Base-by-base conservation (phyloP, 495 filamentous ascomycete genomes). In the Penicillium egyptiacum region DNA sequence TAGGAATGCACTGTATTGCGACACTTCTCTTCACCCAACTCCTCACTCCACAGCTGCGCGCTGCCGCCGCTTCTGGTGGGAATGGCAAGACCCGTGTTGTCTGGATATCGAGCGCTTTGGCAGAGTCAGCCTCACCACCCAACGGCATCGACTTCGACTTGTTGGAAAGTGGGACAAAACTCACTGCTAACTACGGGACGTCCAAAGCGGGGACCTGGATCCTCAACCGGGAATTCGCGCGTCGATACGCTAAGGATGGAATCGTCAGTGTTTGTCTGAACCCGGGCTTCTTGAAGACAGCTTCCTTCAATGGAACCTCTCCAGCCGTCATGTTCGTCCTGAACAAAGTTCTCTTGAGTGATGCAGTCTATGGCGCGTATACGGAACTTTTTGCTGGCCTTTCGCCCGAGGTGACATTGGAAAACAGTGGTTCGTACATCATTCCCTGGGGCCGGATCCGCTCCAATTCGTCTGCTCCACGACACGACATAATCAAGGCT, bases 331-430 rank as follows among this genome's bases (percentile, higher is more conserved):
- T 63, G 28, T 37, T 65, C n/a, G 54, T 64, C 19, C 10, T 57
- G 2, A 50, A 41, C 17, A 48, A 65, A n/a, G 19, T 78, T 20
- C 58, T 75, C 3, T 50, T 31, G 30, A 4, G 74, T 46, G 35
- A 55, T 12, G 53, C 69, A 14, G 59, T 57, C n/a, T 19, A 64
- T 35, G 71, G 72, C 1, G 77, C 74, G 1, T 71, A 78, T 50
- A 81, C 75, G 0, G 58, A 70, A 54, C 60, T 80, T 8, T 82
- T 70, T 55, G 74, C 78, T 4, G 76, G 75, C 2, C 41, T 80
- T 8, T 70, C 70, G 1, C 31, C 61, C 12, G 72, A 79, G 6
- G 61, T 79, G 14, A 64, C 53, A 23, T 37, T 56, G 25, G 58
- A 68, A 35, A 64, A 66, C 17, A 70, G 62, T 20, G 76, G 76